Percentiles rank a stretch among this genome's conserved stretches.
phyloP scores from a whole-genome alignment of 805 yeast genomes.

The Cyberlindnera bimundalis region DNA sequence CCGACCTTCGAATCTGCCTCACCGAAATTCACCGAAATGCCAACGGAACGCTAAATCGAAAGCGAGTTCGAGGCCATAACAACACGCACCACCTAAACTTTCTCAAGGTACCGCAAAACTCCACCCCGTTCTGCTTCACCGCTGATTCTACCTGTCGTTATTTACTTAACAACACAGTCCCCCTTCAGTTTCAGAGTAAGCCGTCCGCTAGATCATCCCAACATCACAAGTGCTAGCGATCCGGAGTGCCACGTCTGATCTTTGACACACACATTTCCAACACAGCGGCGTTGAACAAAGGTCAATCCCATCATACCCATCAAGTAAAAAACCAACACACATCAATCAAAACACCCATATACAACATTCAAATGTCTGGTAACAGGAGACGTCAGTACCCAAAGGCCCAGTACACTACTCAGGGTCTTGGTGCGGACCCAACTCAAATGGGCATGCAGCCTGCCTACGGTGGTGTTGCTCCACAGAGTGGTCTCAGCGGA shows the following conservation, averaged over 20 bases:
- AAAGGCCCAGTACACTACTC: constrained; percentile 27
- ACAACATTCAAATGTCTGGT: constrained; percentile 20
- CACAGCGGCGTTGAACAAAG: not conserved
- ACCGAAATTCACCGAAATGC: constrained; percentile 7
- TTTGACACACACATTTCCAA: not conserved
- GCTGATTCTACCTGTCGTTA: not conserved
- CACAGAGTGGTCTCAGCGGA: constrained; percentile 20
- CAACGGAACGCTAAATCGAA: constrained; percentile 11
- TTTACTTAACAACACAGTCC: not conserved
- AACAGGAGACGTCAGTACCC: constrained; percentile 33
- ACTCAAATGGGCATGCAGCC: constrained; percentile 3
- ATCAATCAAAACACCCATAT: too few relatives aligned
- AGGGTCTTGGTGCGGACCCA: constrained; percentile 2
- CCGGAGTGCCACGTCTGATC: constrained; percentile 5
- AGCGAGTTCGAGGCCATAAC: not conserved
- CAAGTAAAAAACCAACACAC: too few relatives aligned
- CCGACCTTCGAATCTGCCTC: constrained; percentile 2
- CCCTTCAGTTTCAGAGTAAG: not conserved
- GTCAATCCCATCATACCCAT: not conserved
- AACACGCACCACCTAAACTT: not conserved
- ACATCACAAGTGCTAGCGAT: not conserved
- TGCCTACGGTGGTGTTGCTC: constrained; percentile 7
- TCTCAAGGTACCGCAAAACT: not conserved
- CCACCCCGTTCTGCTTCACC: not conserved
- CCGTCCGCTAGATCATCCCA: constrained; percentile 1